phyloP scores from a whole-genome alignment of 1,284 basidiomycete species.

The Porodaedalea pini region DNA sequence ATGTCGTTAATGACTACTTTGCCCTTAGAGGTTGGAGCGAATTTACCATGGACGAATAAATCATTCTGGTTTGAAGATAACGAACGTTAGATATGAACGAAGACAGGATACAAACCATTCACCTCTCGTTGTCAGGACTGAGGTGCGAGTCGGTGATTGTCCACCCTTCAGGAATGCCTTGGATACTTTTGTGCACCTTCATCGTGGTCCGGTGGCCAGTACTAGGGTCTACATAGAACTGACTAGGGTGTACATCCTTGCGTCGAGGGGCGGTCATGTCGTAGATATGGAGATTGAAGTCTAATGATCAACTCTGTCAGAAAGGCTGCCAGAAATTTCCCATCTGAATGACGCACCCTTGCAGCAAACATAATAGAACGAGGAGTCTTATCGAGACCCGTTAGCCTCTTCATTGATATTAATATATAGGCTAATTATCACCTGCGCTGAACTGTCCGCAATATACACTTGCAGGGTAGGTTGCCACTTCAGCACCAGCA shows the following conservation, averaged over 20 bases:
- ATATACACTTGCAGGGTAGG: slow-evolving; percentile 81
- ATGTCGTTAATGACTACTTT: slow-evolving; percentile 10
- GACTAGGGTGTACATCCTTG: slow-evolving; percentile 17
- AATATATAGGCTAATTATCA: slow-evolving; percentile 35
- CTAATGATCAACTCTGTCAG: slow-evolving; percentile 40
- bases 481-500: slow-evolving; percentile 82
- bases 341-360: slow-evolving; percentile 49
- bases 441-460: slow-evolving; percentile 89
- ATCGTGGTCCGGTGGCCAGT: slow-evolving; percentile 60
- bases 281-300: slow-evolving; percentile 87
- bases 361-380: slow-evolving; percentile 79
- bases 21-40: not conserved
- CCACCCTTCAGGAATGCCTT: slow-evolving; percentile 77
- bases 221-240: slow-evolving; percentile 23
- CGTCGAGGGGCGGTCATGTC: slow-evolving; percentile 62
- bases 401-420: slow-evolving; percentile 18
- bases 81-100: slow-evolving; percentile 12
- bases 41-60: slow-evolving; percentile 84
- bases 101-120: slow-evolving; percentile 14
- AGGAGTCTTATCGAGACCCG: slow-evolving; percentile 51
- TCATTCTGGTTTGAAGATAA: slow-evolving; percentile 51
- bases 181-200: slow-evolving; percentile 75
- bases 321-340: not conserved
- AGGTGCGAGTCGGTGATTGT: slow-evolving; percentile 95
- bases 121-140: slow-evolving; percentile 89